Evolutionary conservation across 2,329 filamentous ascomycete genomes (phyloP).

Genomic region (Pestalotiopsis sp.): DNA sequence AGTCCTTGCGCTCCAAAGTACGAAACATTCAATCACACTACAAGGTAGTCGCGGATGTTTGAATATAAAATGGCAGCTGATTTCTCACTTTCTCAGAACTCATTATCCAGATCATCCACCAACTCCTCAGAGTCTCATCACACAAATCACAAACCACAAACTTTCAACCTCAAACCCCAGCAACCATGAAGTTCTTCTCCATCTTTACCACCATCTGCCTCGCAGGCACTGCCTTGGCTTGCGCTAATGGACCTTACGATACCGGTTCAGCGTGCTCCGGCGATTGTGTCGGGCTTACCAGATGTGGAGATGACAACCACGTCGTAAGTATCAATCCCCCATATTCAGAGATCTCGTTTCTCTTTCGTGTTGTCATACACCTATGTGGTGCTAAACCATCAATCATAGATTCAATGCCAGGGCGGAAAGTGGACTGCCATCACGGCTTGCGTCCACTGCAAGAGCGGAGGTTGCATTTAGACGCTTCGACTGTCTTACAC

Average conservation of each 20-base stretch:
- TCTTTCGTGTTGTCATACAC: neutral
- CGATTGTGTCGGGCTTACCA: neutral
- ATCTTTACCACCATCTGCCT: neutral
- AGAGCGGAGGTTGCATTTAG: neutral
- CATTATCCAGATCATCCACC: neutral
- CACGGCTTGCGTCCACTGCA: neutral
- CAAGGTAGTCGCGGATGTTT: neutral
- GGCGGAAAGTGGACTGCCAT: neutral
- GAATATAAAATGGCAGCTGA: neutral
- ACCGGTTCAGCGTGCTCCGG: neutral
- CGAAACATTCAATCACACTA: neutral
- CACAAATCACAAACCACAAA: neutral
- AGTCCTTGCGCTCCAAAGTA: neutral
- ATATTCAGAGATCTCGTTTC: neutral
- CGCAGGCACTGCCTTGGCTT: neutral
- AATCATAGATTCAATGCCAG: neutral
- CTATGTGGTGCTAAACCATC: neutral
- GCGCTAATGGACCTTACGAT: neutral
- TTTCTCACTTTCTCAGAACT: neutral
- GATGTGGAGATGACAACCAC: constrained; percentile 3
- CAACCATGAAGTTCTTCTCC: neutral
- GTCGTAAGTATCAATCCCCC: neutral
- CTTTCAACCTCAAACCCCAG: neutral
- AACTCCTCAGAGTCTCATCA: neutral
- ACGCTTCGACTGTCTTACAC: neutral